These are phyloP conservation scores for Lepiota venenata DNA, from an alignment of 768 basidiomycete species.

Conservation along the genomic window DNA sequence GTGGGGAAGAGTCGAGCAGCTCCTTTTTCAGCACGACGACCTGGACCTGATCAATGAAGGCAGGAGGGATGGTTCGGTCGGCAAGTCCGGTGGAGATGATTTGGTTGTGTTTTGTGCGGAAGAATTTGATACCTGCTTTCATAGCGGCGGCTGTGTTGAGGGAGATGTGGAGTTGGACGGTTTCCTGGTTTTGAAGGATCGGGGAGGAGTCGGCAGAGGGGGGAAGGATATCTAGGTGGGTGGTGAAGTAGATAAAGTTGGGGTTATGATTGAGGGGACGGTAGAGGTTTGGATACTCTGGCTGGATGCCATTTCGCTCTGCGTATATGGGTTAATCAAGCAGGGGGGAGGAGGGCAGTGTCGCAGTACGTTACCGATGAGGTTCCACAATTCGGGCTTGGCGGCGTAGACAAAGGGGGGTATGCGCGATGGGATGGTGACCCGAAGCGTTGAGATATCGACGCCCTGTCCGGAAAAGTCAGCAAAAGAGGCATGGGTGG, in stretches of 20 bases:
- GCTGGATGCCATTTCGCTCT: slow-evolving; percentile 2
- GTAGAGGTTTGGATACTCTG: not conserved
- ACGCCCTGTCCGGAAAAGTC: not conserved
- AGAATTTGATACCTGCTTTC: slow-evolving; percentile 16
- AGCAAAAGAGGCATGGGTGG: not conserved
- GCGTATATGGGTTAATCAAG: not conserved
- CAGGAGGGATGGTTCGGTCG: slow-evolving; percentile 7
- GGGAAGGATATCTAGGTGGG: not conserved
- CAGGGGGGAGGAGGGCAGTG: not conserved
- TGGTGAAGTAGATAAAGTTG: slow-evolving; percentile 5
- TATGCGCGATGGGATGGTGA: not conserved
- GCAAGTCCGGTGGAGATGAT: slow-evolving; percentile 14
- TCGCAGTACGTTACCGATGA: not conserved
- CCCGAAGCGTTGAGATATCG: not conserved
- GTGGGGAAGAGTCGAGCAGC: not conserved
- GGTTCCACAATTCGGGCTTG: slow-evolving; percentile 1
- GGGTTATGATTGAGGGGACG: not conserved
- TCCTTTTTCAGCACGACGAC: slow-evolving; percentile 7
- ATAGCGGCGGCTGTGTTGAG: slow-evolving; percentile 16
- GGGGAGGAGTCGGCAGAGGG: not conserved
- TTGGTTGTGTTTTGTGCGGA: slow-evolving; percentile 6
- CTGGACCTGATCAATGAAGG: slow-evolving; percentile 10
- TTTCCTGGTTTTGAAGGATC: not conserved
- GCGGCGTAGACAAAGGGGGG: not conserved
- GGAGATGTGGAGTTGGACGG: slow-evolving; percentile 12